These are phyloP conservation scores for Hansenula sp. DNA, from an alignment of 1,139 yeast genomes.

Conservation along the genomic window DNA sequence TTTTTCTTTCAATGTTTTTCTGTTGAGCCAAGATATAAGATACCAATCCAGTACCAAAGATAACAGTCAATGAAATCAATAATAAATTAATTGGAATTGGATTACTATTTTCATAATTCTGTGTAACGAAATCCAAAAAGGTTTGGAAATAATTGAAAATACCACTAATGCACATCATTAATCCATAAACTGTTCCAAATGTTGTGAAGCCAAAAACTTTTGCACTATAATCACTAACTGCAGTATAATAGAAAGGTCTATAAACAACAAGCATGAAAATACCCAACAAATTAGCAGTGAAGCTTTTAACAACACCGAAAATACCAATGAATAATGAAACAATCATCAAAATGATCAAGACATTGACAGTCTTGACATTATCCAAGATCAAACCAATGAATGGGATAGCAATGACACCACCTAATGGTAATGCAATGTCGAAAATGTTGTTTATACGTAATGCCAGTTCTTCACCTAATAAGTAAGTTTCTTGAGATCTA, in stretches of 20 bases:
- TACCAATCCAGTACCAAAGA: constrained; percentile 52
- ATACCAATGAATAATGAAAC: constrained; percentile 63
- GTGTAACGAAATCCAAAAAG: constrained; percentile 65
- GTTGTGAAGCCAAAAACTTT: constrained; percentile 92
- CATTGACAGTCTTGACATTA: constrained; percentile 59
- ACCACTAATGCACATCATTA: constrained; percentile 79
- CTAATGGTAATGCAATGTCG: constrained; percentile 81
- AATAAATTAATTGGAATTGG: constrained; percentile 72
- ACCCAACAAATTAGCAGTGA: constrained; percentile 55
- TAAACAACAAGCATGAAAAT: constrained; percentile 72
- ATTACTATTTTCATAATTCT: constrained; percentile 59
- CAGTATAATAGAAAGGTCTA: constrained; percentile 90
- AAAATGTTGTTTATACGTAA: constrained; percentile 64
- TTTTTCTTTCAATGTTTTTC: constrained; percentile 41
- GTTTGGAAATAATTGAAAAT: constrained; percentile 71
- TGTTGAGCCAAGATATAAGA: constrained; percentile 54
- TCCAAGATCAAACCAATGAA: constrained; percentile 82
- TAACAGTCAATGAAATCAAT: constrained; percentile 48
- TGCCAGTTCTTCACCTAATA: constrained; percentile 56
- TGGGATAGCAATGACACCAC: constrained; percentile 83
- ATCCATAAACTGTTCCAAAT: constrained; percentile 89
- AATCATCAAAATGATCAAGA: constrained; percentile 47
- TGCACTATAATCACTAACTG: constrained; percentile 86
- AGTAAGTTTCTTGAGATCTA: constrained; percentile 69
- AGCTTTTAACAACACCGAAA: constrained; percentile 57